Conservation (phyloP, 2,329 filamentous ascomycete species). For the Blastomyces gilchristii region DNA sequence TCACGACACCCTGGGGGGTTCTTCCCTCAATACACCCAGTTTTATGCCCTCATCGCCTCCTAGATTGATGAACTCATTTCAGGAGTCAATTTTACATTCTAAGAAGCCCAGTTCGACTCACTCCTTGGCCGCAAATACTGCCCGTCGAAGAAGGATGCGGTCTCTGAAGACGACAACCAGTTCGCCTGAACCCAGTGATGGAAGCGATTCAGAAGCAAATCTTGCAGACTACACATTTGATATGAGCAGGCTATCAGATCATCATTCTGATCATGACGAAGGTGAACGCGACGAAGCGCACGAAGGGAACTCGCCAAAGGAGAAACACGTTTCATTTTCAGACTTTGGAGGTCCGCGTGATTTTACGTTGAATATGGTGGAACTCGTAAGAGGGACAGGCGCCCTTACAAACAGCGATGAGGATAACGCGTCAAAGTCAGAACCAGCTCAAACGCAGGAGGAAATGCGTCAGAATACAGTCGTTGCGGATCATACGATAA, state of each 20-base stretch:
- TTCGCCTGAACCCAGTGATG: conserved; percentile 21
- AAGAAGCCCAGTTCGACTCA: conserved; percentile 5
- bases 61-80: conserved; percentile 10
- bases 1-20: conserved; percentile 35
- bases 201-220: conserved; percentile 29
- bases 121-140: conserved; percentile 7
- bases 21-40: conserved; percentile 28
- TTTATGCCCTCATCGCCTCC: conserved; percentile 32
- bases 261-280: conserved; percentile 16
- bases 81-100: conserved; percentile 6
- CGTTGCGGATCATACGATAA: conserved; percentile 26
- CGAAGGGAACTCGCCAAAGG: conserved; percentile 18
- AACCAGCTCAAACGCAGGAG: conserved; percentile 10
- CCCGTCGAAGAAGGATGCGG: conserved; percentile 5
- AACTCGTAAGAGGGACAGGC: conserved; percentile 26
- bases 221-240: conserved; percentile 34
- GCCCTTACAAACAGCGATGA: conserved; percentile 12
- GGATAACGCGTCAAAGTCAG: conserved; percentile 7
- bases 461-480: conserved; percentile 17
- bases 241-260: conserved; percentile 29
- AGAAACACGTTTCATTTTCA: conserved; percentile 25
- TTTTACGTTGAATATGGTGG: conserved; percentile 35
- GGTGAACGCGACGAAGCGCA: conserved; percentile 17
- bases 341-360: conserved; percentile 35
- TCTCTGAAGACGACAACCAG: conserved; percentile 16